Percentiles rank a stretch among this genome's conserved stretches.
Conservation (phyloP, 2,329 filamentous ascomycete species). For the Phialocephala subalpina region DNA sequence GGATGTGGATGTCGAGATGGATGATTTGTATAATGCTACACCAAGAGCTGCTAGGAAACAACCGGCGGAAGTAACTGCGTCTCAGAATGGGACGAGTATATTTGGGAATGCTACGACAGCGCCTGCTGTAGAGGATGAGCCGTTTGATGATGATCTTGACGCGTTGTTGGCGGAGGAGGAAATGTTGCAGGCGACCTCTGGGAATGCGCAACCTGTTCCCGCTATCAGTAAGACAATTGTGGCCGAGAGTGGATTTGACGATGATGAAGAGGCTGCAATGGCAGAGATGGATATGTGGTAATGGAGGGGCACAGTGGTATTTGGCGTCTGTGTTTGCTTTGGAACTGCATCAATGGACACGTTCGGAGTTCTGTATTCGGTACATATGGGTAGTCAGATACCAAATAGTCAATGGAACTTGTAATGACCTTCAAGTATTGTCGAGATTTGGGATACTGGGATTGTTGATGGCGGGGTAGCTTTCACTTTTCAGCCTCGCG, state of each 20-base stretch:
- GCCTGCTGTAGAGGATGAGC: conserved; percentile 34
- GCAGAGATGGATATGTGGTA: conserved; percentile 61
- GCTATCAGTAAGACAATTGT: conserved; percentile 22
- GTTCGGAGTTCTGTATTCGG: background rate
- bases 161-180: conserved; percentile 37
- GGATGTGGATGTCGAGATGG: conserved; percentile 45
- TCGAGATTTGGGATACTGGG: background rate
- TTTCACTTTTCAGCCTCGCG: conserved; percentile 19
- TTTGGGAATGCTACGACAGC: conserved; percentile 36
- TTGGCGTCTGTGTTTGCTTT: conserved; percentile 13
- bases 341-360: background rate
- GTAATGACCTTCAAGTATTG: conserved; percentile 3
- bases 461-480: conserved; percentile 24
- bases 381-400: background rate
- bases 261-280: conserved; percentile 63
- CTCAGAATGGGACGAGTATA: conserved; percentile 31
- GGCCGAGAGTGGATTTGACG: conserved; percentile 53
- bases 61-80: conserved; percentile 33
- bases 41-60: conserved; percentile 45
- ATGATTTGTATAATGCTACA: conserved; percentile 61
- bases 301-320: conserved; percentile 18
- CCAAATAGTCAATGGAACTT: background rate
- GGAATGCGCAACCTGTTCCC: conserved; percentile 26
- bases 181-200: conserved; percentile 36
- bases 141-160: conserved; percentile 43